Percentiles rank a stretch among this genome's conserved stretches.
phyloP scores from a whole-genome alignment of 139 green algal species.

The Chlorella vulgaris region DNA sequence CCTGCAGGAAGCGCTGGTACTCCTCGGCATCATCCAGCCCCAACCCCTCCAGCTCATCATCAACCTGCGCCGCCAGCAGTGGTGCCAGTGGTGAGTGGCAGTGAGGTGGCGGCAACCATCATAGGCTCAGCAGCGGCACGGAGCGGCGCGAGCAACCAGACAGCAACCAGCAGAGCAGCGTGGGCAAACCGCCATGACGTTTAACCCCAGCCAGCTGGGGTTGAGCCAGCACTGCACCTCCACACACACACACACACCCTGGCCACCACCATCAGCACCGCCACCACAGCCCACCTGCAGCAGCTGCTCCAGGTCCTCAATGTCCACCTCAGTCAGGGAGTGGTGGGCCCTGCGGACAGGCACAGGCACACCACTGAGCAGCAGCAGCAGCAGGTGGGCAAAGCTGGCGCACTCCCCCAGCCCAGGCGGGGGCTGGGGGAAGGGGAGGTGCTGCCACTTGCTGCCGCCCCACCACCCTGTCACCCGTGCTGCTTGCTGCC shows the following conservation, averaged over 20 bases:
- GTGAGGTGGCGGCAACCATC: too few relatives aligned
- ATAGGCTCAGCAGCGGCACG: neutral
- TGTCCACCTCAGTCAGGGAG: conserved; percentile 18
- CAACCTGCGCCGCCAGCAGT: neutral
- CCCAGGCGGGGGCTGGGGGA: neutral
- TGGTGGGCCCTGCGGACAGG: conserved; percentile 32
- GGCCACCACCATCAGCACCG: neutral
- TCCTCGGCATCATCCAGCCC: conserved; percentile 29
- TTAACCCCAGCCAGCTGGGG: too few relatives aligned
- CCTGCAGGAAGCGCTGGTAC: conserved; percentile 44
- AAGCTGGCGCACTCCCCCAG: neutral
- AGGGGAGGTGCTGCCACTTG: neutral
- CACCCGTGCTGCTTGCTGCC: neutral
- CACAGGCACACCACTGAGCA: neutral
- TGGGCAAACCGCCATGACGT: too few relatives aligned
- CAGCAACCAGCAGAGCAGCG: neutral
- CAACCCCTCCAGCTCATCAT: conserved; percentile 16
- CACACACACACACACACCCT: too few relatives aligned
- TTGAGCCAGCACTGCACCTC: too few relatives aligned
- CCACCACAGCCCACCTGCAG: conserved; percentile 25
- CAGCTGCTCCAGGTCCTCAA: conserved; percentile 46
- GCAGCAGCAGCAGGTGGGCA: neutral
- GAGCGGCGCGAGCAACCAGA: neutral
- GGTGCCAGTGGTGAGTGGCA: neutral
- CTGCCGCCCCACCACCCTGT: neutral